These are phyloP conservation scores for Geranomyces michiganensis DNA, from an alignment of 192 early-diverging fungal species.

Conservation along the genomic window DNA sequence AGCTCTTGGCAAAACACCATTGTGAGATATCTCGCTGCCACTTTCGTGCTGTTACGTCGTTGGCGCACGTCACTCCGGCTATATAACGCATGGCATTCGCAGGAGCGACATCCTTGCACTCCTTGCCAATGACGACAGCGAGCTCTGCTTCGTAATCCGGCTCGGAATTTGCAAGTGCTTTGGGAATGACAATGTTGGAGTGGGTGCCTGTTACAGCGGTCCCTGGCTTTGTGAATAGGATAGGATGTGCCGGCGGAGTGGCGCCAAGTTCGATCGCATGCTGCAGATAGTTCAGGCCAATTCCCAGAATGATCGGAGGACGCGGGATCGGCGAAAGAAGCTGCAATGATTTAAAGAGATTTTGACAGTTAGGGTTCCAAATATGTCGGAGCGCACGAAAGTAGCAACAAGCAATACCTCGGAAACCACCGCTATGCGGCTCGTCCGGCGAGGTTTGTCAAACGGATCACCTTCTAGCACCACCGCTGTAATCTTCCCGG, in stretches of 20 bases:
- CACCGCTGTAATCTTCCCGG: constrained; percentile 31
- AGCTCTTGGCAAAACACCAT: constrained; percentile 67
- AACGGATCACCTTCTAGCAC: constrained; percentile 55
- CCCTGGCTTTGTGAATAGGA: constrained; percentile 63
- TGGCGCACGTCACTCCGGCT: constrained; percentile 59
- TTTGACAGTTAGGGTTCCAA: too few species aligned
- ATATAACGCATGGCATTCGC: constrained; percentile 57
- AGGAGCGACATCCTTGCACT: constrained; percentile 53
- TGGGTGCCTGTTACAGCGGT: constrained; percentile 45
- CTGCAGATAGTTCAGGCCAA: constrained; percentile 63
- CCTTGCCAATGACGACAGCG: constrained; percentile 59
- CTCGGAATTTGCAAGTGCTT: constrained; percentile 53
- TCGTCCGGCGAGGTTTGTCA: constrained; percentile 36
- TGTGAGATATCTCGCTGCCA: constrained; percentile 60
- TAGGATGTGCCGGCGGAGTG: constrained; percentile 51
- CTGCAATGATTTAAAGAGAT: neutral
- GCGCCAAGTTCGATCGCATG: constrained; percentile 61
- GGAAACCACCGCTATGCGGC: constrained; percentile 43
- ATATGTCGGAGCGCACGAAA: neutral
- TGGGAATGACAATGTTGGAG: constrained; percentile 51
- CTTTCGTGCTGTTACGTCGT: constrained; percentile 64
- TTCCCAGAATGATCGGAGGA: constrained; percentile 28
- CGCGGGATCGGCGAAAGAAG: neutral
- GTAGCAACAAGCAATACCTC: neutral
- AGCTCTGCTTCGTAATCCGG: constrained; percentile 67